These are phyloP conservation scores for Drechslera avenae DNA, from an alignment of 2,329 filamentous ascomycete genomes.

Conservation along the genomic window DNA sequence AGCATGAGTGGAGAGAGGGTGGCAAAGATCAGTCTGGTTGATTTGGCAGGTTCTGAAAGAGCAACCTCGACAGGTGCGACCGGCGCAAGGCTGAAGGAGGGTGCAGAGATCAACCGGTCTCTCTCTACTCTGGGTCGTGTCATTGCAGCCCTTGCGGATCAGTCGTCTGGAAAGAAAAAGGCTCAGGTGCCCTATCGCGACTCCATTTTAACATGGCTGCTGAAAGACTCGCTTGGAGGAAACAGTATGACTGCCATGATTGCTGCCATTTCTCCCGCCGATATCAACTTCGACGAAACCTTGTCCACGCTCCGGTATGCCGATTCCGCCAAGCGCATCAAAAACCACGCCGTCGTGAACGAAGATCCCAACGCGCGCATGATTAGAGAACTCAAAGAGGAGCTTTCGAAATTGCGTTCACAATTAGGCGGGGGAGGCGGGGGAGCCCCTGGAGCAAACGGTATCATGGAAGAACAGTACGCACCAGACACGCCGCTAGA, in stretches of 20 bases:
- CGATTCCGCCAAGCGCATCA: slow-evolving; percentile 97
- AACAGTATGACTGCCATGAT: slow-evolving; percentile 99
- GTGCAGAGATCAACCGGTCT: slow-evolving; percentile 97
- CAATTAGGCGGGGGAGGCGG: slow-evolving; percentile 67
- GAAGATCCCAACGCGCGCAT: slow-evolving; percentile 98
- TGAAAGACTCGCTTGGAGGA: slow-evolving; percentile 95
- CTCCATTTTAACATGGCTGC: slow-evolving; percentile 91
- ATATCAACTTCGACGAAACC: slow-evolving; percentile 99
- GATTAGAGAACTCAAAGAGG: slow-evolving; percentile 97
- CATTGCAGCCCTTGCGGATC: slow-evolving; percentile 91
- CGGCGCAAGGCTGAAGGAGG: slow-evolving; percentile 92
- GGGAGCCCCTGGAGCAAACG: slow-evolving; percentile 37
- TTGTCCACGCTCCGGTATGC: slow-evolving; percentile 94
- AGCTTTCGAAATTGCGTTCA: slow-evolving; percentile 80
- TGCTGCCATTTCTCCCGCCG: slow-evolving; percentile 94
- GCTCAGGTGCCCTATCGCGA: slow-evolving; percentile 94
- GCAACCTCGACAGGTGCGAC: slow-evolving; percentile 97
- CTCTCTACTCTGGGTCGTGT: slow-evolving; percentile 95
- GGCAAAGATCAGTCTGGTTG: slow-evolving; percentile 95
- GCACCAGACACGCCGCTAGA: slow-evolving; percentile 90
- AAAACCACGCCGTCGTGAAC: slow-evolving; percentile 99
- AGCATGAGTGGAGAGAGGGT: slow-evolving; percentile 98
- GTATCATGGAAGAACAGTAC: slow-evolving; percentile 74
- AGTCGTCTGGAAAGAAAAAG: slow-evolving; percentile 81
- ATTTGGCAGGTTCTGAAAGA: slow-evolving; percentile 96